Evolutionary conservation across 306 rosid species (phyloP).

Genomic region (Sechiopsis laciniata): DNA sequence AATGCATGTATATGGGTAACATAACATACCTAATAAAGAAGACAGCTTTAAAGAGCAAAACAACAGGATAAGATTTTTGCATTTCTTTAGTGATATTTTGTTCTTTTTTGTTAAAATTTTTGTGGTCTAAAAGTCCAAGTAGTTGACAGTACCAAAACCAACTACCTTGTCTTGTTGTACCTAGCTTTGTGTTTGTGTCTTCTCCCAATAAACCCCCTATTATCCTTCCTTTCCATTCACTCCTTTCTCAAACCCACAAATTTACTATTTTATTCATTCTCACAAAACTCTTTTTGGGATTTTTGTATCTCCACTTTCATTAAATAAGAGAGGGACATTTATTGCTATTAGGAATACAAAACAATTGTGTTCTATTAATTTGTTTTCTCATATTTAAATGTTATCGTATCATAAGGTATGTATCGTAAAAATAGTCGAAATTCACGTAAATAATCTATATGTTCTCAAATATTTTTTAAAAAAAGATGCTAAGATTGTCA

Average conservation of each 20-base stretch:
- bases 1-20: not conserved
- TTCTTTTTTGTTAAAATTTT: not conserved
- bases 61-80: slow-evolving; percentile 10
- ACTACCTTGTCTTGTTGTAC: slow-evolving; percentile 16
- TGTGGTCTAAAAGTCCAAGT: slow-evolving; percentile 15
- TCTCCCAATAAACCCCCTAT: slow-evolving; percentile 13
- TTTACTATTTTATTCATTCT: slow-evolving; percentile 13
- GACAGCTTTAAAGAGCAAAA: not conserved
- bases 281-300: not conserved
- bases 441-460: too few relatives aligned
- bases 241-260: not conserved
- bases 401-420: too few relatives aligned
- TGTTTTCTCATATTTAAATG: too few relatives aligned
- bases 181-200: slow-evolving; percentile 17
- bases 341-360: too few relatives aligned
- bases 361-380: too few relatives aligned
- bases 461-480: too few relatives aligned
- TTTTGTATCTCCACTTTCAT: too few relatives aligned
- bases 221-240: not conserved
- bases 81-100: not conserved
- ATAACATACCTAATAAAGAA: not conserved
- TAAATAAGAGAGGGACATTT: too few relatives aligned
- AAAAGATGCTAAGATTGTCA: too few relatives aligned
- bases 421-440: too few relatives aligned
- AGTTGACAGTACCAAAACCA: slow-evolving; percentile 15